These are phyloP conservation scores for Mycena sanguinolenta DNA, from an alignment of 768 basidiomycete species.

Conservation along the genomic window DNA sequence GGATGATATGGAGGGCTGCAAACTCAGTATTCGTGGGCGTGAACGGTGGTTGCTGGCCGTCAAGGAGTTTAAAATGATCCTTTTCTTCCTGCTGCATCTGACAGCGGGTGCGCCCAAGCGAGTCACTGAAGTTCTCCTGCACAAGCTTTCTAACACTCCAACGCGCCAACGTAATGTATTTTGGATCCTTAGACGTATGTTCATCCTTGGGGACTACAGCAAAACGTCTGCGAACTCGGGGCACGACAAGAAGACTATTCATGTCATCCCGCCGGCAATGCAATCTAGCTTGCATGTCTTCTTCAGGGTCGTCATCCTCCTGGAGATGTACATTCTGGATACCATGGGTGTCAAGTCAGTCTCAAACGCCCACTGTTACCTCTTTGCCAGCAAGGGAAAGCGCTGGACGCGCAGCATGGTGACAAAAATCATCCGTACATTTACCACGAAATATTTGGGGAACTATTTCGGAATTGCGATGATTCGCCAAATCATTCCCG, in stretches of 20 bases:
- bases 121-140: constrained; percentile 7
- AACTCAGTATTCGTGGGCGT: not conserved
- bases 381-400: not conserved
- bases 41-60: constrained; percentile 1
- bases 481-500: not conserved
- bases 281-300: not conserved
- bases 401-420: not conserved
- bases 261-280: not conserved
- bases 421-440: not conserved
- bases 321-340: not conserved
- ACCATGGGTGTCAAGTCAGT: not conserved
- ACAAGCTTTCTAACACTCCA: constrained; percentile 3
- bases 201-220: constrained; percentile 10
- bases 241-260: constrained; percentile 1
- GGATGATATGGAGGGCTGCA: not conserved
- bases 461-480: not conserved
- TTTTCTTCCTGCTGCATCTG: constrained; percentile 4
- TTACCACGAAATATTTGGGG: not conserved
- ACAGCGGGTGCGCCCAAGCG: not conserved
- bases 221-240: not conserved
- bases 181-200: not conserved
- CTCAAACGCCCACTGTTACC: constrained; percentile 9
- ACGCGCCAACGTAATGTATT: not conserved
- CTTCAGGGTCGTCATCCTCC: not conserved
- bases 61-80: not conserved